Percentiles rank a stretch among this genome's conserved stretches.
These are phyloP conservation scores for Metarhizium guizhouense DNA, from an alignment of 2,329 filamentous ascomycete genomes.

Conservation along the genomic window DNA sequence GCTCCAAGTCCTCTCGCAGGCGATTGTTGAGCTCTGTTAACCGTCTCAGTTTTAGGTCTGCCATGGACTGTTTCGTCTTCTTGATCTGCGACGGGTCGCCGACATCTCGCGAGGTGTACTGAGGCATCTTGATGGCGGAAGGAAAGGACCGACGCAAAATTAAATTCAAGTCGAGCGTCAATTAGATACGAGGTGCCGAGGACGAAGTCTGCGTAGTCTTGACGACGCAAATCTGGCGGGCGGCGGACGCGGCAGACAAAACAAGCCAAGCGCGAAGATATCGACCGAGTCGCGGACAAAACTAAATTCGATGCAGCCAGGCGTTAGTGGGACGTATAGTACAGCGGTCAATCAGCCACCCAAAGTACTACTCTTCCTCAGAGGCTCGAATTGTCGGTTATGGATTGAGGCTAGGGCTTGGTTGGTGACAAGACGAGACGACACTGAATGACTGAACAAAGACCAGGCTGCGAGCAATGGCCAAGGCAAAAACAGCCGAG, in stretches of 20 bases:
- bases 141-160: not conserved
- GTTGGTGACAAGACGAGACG: not conserved
- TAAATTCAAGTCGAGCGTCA: not conserved
- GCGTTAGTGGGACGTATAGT: not conserved
- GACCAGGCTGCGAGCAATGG: not conserved
- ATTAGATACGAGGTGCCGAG: not conserved
- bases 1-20: conserved; percentile 88
- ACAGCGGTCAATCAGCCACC: not conserved
- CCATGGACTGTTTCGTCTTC: conserved; percentile 99
- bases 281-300: conserved; percentile 3
- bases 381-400: not conserved
- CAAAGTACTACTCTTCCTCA: not conserved
- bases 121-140: conserved; percentile 43
- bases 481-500: not conserved
- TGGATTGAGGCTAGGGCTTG: not conserved
- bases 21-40: conserved; percentile 96
- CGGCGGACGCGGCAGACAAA: not conserved
- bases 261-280: not conserved
- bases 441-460: not conserved
- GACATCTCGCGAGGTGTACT: conserved; percentile 58
- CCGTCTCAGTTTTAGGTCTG: conserved; percentile 91
- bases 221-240: conserved; percentile 10
- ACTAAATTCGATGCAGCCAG: conserved; percentile 3
- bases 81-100: conserved; percentile 60
- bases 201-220: not conserved